Percentiles rank a stretch among this genome's conserved stretches.
Evolutionary conservation across 2,329 filamentous ascomycete genomes (phyloP).

Genomic region (Stemphylium vesicarium): DNA sequence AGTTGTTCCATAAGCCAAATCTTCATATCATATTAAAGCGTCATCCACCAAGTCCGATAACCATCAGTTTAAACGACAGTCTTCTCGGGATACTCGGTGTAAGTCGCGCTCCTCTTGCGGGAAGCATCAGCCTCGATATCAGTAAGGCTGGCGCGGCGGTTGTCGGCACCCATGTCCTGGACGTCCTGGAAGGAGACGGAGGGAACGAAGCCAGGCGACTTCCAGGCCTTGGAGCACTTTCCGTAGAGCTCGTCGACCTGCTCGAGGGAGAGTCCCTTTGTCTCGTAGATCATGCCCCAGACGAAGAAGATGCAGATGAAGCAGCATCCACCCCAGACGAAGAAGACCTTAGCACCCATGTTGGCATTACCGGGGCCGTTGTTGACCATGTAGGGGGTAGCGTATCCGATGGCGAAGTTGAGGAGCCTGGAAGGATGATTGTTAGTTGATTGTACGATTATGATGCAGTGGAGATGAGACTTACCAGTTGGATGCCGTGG

Average conservation of each 20-base stretch:
- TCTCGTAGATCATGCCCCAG: conserved; percentile 77
- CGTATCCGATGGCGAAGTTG: conserved; percentile 56
- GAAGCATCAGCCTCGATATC: conserved; percentile 40
- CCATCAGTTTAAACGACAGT: conserved; percentile 9
- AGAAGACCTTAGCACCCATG: conserved; percentile 64
- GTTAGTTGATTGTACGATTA: no score
- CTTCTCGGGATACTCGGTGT: conserved; percentile 34
- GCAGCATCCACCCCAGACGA: conserved; percentile 62
- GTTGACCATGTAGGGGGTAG: conserved; percentile 75
- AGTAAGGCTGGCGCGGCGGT: conserved; percentile 39
- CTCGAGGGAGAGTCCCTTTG: conserved; percentile 77
- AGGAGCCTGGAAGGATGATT: conserved; percentile 46
- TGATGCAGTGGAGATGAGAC: no score
- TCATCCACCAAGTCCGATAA: neutral
- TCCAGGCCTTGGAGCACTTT: conserved; percentile 73
- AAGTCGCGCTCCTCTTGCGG: conserved; percentile 44
- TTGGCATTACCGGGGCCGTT: conserved; percentile 65
- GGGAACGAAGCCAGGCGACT: conserved; percentile 71
- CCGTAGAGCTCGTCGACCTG: conserved; percentile 83
- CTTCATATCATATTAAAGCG: neutral
- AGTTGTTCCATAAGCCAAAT: neutral
- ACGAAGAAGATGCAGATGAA: conserved; percentile 68
- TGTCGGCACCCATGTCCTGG: conserved; percentile 33
- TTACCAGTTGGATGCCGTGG: conserved; percentile 61
- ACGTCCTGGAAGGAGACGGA: conserved; percentile 49